phyloP scores from a whole-genome alignment of 1,284 basidiomycete genomes.

The Puccinia coronata region DNA sequence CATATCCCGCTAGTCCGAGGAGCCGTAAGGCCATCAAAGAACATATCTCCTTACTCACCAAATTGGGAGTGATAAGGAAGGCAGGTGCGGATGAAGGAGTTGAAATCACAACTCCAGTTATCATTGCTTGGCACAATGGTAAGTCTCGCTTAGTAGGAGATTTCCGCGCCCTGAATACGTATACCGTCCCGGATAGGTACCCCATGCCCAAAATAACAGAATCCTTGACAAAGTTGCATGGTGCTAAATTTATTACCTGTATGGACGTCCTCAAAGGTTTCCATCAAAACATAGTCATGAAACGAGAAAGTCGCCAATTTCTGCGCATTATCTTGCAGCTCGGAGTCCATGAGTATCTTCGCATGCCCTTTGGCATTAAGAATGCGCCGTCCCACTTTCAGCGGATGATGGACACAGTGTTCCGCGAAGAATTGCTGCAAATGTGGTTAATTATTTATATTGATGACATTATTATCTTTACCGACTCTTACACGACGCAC shows the following conservation, averaged over 20 bases:
- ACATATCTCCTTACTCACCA: neutral
- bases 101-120: neutral
- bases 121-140: neutral
- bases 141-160: constrained; percentile 18
- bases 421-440: neutral
- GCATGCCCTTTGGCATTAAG: constrained; percentile 27
- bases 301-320: neutral
- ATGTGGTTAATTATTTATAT: constrained; percentile 21
- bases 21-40: too few species aligned
- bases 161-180: constrained; percentile 27
- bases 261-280: constrained; percentile 29
- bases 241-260: constrained; percentile 6
- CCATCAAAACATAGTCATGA: constrained; percentile 7
- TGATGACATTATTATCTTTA: constrained; percentile 29
- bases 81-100: neutral
- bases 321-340: constrained; percentile 7
- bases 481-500: neutral
- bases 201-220: constrained; percentile 16
- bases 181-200: constrained; percentile 6
- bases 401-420: constrained; percentile 24
- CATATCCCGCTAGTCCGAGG: constrained; percentile 9
- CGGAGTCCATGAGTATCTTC: constrained; percentile 12
- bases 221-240: neutral
- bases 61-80: neutral
- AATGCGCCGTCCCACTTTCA: constrained; percentile 41